A percentile compares a stretch with the other conserved stretches of the same genome.
Evolutionary conservation across 78 protist genomes (phyloP).

Genomic region (Salpingoeca rosetta): DNA sequence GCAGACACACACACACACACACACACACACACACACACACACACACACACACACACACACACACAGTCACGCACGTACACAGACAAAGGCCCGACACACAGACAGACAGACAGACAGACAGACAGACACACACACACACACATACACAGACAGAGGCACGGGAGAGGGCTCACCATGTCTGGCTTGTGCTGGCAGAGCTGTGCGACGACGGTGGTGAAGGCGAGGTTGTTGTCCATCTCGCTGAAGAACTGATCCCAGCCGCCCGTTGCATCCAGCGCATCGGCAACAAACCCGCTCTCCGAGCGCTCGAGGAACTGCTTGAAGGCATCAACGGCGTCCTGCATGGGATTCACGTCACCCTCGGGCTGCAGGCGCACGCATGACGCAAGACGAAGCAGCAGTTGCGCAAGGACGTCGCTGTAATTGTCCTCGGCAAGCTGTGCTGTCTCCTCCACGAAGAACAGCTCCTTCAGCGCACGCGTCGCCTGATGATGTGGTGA

Average conservation of each 20-base stretch:
- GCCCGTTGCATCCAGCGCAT: slow-evolving; percentile 20
- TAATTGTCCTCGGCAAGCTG: slow-evolving; percentile 19
- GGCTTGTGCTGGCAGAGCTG: slow-evolving; percentile 25
- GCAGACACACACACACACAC: too few species aligned
- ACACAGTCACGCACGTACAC: too few species aligned
- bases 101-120: too few species aligned
- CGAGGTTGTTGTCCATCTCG: neutral
- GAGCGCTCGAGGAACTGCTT: slow-evolving; percentile 33
- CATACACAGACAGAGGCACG: too few species aligned
- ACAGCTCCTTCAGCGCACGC: slow-evolving; percentile 49
- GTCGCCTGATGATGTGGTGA: too few species aligned
- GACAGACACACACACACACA: too few species aligned
- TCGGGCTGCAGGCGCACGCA: neutral
- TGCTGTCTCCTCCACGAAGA: slow-evolving; percentile 32
- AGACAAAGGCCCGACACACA: too few species aligned
- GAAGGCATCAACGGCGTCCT: slow-evolving; percentile 33
- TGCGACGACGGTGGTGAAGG: slow-evolving; percentile 9
- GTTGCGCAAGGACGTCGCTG: slow-evolving; percentile 16
- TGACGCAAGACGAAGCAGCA: slow-evolving; percentile 41
- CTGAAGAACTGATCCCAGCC: neutral
- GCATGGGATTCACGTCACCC: slow-evolving; percentile 6
- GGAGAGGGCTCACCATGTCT: too few species aligned
- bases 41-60: too few species aligned
- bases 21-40: too few species aligned
- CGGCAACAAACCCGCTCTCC: slow-evolving; percentile 14